Percentiles rank a stretch among this genome's conserved stretches.
phyloP scores from a whole-genome alignment of 2,329 filamentous ascomycete genomes.

The Exserohilum turcica region DNA sequence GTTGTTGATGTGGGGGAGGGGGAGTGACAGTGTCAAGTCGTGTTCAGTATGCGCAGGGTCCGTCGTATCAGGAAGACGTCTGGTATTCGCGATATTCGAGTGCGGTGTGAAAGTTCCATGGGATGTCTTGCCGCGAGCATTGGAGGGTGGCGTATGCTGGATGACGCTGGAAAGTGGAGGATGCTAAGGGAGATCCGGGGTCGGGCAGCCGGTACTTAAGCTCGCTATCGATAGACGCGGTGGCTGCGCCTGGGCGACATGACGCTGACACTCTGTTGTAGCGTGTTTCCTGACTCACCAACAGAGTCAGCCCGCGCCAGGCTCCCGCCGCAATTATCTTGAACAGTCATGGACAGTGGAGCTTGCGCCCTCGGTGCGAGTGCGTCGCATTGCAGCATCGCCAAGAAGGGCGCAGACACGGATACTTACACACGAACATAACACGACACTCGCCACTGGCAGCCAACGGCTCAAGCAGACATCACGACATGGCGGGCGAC shows the following conservation, averaged over 20 bases:
- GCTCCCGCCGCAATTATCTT: background rate
- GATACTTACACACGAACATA: slow-evolving; percentile 8
- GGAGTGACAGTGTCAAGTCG: slow-evolving; percentile 24
- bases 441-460: background rate
- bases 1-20: slow-evolving; percentile 16
- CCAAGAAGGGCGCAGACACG: slow-evolving; percentile 31
- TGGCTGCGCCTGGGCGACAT: slow-evolving; percentile 8
- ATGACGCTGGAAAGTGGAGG: slow-evolving; percentile 18
- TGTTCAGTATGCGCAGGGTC: slow-evolving; percentile 16
- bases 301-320: background rate
- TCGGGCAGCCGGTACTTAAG: slow-evolving; percentile 13
- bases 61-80: slow-evolving; percentile 34
- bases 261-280: slow-evolving; percentile 19
- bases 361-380: slow-evolving; percentile 10
- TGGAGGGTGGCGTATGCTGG: slow-evolving; percentile 30
- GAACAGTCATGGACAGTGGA: slow-evolving; percentile 2
- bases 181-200: slow-evolving; percentile 17
- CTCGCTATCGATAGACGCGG: slow-evolving; percentile 19
- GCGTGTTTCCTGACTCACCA: slow-evolving; percentile 15
- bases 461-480: background rate
- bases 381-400: background rate
- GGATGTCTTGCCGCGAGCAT: slow-evolving; percentile 36
- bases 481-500: background rate
- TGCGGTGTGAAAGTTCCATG: slow-evolving; percentile 40
- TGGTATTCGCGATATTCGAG: slow-evolving; percentile 28